Evolutionary conservation across 139 green algal genomes (phyloP), one percentile per base, ranked within the genome.

Genomic region (Auxenochlorella pyrenoidosa): DNA sequence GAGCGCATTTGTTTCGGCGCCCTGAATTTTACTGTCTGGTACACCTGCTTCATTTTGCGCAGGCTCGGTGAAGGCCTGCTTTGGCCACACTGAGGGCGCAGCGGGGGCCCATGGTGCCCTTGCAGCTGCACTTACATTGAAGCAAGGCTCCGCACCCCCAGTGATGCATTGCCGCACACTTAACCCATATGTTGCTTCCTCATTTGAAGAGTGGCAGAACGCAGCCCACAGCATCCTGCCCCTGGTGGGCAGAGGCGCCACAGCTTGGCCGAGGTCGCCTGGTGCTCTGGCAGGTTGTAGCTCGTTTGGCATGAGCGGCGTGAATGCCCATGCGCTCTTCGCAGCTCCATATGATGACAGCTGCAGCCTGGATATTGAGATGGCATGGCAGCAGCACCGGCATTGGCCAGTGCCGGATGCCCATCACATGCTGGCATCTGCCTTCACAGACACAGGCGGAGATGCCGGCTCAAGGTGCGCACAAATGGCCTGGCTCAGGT

Each of bases 81-180:
- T 90, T 44, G 93, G 93, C 19, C 93, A 96, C 85, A 93, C 90
- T 5, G 93, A 96, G 84, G 87, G 92, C 12, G 83, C 83, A 0
- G 93, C 93, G 44, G 93, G 93, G n/a, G 58, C 96, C 21, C 87
- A 96, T 40, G 95, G 93, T 36, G 79, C 96, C 2, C 34, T 94
- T 12, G 83, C 94, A n/a, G 90, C 89, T 5, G 32, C 90, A 3
- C 15, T 38, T 5, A 77, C 83, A 2, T 28, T 93, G 24, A 73
- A 92, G 28, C 16, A 10, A 36, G n/a, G 41, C 16, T 26, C 59
- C 0, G 72, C 43, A 1, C n/a, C 90, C 36, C 85, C 89, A 18
- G 58, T 93, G 18, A 86, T 95, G 75, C 94, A 98, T 88, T 89
- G 97, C 60, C 84, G 91, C 43, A 71, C 43, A 2, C 66, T 95